Base-by-base conservation (phyloP, 352 stramenopile genomes). In the Blastocystis sp. region DNA sequence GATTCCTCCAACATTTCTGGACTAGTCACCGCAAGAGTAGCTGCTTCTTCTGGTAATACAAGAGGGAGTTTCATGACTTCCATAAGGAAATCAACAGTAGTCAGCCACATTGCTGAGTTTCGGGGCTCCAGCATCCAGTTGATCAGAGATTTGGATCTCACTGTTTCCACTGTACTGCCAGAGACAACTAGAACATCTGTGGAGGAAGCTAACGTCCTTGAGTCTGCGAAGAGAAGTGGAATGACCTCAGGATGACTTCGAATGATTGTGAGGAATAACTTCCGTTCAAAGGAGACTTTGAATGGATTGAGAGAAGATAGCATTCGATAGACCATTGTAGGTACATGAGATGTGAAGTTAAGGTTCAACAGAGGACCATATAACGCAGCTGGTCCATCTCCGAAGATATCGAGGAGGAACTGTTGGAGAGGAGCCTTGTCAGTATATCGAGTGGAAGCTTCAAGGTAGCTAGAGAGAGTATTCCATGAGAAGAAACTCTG, bases 91-190 rank as follows among this genome's bases (percentile, higher is more conserved):
- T 83, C 71, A 32, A 83, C 29, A 19, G 71, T 83, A 6, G 19
- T 27, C 29, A 66, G 9, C 71, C 71, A 83, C 16, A 63, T 19
- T 1, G 43, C 27, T 1, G 71, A 83, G 4, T 39, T 54, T 1
- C 71, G 71, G 32, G 71, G 71, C 7, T 83, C 71, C 46, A 83
- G 51, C 21, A 83, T 63, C 71, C 71, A 83, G 71, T 83, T 51
- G 1, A 83, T 83, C 49, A 83, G 49, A 21, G 35, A 16, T 14
- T 66, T 57, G 2, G 71, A 39, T 35, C 27, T 27, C 29, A 6
- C 14, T 11, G 9, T 43, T 32, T 59, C 69, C 19, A 80, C 69
- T 4, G 9, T 39, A 39, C 32, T 69, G 1, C 59, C 59, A 14
- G 27, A 19, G 11, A 46, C 32, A 4, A 35, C 37, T 6, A 27